These are phyloP conservation scores for Aspergillus steynii DNA, from an alignment of 495 filamentous ascomycete species.

Conservation along the genomic window DNA sequence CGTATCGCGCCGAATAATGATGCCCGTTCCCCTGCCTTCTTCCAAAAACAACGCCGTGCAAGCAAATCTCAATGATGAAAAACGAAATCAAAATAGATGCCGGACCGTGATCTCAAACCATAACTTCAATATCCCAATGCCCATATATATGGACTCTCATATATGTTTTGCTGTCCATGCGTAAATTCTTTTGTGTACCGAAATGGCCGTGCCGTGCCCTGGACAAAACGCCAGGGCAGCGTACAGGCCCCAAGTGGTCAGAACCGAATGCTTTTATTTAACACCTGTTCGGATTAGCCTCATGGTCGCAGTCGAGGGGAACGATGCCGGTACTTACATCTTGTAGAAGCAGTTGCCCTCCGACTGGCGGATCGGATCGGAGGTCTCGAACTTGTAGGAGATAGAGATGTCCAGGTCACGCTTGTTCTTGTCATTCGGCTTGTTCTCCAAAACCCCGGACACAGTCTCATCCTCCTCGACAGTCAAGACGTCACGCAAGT, in stretches of 20 bases:
- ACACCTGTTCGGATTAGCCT: conserved; percentile 45
- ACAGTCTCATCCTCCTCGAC: conserved; percentile 78
- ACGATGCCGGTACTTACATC: conserved; percentile 61
- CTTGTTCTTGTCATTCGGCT: conserved; percentile 90
- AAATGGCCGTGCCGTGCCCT: conserved; percentile 10
- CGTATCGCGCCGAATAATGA: conserved; percentile 49
- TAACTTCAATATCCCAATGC: conserved; percentile 22
- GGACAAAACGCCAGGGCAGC: conserved; percentile 20
- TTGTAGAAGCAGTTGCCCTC: conserved; percentile 78
- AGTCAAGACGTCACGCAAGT: conserved; percentile 79
- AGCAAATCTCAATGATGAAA: conserved; percentile 22
- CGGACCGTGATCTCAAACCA: background rate
- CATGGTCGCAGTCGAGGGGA: background rate
- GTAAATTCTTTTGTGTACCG: conserved; percentile 13
- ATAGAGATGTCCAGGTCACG: conserved; percentile 92
- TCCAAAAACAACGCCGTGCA: conserved; percentile 39
- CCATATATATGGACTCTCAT: conserved; percentile 23
- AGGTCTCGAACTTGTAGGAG: conserved; percentile 74
- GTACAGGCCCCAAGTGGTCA: conserved; percentile 20
- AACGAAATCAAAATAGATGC: conserved; percentile 18
- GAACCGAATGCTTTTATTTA: conserved; percentile 32
- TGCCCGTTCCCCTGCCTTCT: conserved; percentile 42
- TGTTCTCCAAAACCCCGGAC: conserved; percentile 70
- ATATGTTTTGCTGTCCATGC: conserved; percentile 36
- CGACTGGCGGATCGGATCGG: conserved; percentile 66